These are phyloP conservation scores for Agaricus blazei DNA, from an alignment of 768 basidiomycete genomes.

Conservation along the genomic window DNA sequence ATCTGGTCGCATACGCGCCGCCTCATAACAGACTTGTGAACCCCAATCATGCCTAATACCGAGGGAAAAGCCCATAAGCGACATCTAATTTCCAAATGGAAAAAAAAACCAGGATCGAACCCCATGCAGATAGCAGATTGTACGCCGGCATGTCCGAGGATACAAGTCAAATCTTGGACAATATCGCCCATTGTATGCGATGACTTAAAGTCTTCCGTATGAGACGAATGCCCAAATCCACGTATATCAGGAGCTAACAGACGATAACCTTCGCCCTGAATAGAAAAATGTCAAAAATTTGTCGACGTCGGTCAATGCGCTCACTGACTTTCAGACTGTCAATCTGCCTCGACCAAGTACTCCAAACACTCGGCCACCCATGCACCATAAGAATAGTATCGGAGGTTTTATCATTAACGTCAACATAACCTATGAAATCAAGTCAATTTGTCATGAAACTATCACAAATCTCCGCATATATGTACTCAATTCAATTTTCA, in stretches of 20 bases:
- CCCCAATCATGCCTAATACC: slow-evolving; percentile 67
- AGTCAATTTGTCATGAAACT: background rate
- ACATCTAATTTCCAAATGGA: background rate
- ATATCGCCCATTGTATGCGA: slow-evolving; percentile 60
- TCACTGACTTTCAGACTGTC: slow-evolving; percentile 50
- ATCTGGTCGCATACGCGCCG: slow-evolving; percentile 64
- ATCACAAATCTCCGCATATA: background rate
- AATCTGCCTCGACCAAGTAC: slow-evolving; percentile 69
- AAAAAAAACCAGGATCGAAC: slow-evolving; percentile 27
- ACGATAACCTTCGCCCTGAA: slow-evolving; percentile 48
- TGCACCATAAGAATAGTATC: slow-evolving; percentile 64
- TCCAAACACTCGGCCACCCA: slow-evolving; percentile 79
- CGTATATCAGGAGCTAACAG: slow-evolving; percentile 60
- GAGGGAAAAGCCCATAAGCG: background rate
- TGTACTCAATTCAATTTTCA: slow-evolving; percentile 45
- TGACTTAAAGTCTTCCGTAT: slow-evolving; percentile 55
- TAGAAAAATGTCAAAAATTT: background rate
- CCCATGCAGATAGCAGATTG: slow-evolving; percentile 56
- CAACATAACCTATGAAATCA: slow-evolving; percentile 47
- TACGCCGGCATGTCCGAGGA: slow-evolving; percentile 48
- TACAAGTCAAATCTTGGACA: slow-evolving; percentile 57
- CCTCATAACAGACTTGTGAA: slow-evolving; percentile 59
- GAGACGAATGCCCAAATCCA: slow-evolving; percentile 65
- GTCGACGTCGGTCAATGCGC: background rate
- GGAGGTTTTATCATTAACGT: slow-evolving; percentile 51